Evolutionary conservation across 257 asterid species (phyloP).

Genomic region (Catharanthus roseus): DNA sequence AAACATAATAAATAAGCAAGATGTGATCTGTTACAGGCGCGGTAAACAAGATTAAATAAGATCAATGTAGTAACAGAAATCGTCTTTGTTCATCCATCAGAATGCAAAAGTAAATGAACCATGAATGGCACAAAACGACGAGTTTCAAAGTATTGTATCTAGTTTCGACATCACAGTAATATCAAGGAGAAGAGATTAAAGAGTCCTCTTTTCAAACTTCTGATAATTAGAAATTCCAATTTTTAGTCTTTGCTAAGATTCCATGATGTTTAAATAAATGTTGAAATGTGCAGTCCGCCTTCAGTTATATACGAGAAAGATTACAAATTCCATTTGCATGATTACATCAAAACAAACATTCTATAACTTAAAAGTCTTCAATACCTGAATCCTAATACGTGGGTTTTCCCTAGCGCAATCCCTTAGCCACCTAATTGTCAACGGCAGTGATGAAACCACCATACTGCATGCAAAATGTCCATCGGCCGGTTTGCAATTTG

Average conservation of each 20-base stretch:
- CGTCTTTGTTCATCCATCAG: background rate
- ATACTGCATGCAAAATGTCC: slow-evolving; percentile 58
- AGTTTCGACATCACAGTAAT: background rate
- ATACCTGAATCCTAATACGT: slow-evolving; percentile 59
- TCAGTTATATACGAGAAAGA: background rate
- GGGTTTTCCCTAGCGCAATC: slow-evolving; percentile 60
- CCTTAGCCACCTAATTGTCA: slow-evolving; percentile 73
- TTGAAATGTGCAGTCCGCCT: background rate
- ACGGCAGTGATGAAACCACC: slow-evolving; percentile 74
- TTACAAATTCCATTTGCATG: background rate
- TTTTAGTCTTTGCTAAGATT: background rate
- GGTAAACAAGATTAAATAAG: background rate
- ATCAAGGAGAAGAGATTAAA: background rate
- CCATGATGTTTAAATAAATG: background rate
- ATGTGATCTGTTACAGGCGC: background rate
- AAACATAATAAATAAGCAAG: slow-evolving; percentile 3
- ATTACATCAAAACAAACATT: background rate
- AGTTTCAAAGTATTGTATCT: background rate
- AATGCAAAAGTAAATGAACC: background rate
- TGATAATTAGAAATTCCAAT: background rate
- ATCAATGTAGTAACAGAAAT: background rate
- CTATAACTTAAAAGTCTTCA: background rate
- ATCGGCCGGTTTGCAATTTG: slow-evolving; percentile 38
- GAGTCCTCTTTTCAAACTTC: background rate
- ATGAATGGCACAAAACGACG: background rate